phyloP scores from a whole-genome alignment of 495 filamentous ascomycete genomes.

The Hypoxylon crocopeplum region DNA sequence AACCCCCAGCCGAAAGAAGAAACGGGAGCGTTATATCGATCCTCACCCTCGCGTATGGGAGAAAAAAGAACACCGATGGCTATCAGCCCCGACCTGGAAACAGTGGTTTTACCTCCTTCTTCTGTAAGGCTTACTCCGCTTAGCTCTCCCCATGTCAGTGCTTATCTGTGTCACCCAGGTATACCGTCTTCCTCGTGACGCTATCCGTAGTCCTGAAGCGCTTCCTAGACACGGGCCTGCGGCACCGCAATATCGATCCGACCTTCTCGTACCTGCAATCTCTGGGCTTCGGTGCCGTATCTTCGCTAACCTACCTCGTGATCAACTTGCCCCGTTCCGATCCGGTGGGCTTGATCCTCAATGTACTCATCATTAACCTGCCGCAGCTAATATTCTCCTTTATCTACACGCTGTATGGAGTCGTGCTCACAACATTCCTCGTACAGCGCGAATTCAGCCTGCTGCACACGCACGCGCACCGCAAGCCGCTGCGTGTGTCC shows the following conservation, averaged over 20 bases:
- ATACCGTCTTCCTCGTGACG: conserved; percentile 28
- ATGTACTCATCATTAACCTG: conserved; percentile 49
- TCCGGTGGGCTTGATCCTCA: too few relatives aligned
- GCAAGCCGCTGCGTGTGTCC: conserved; percentile 49
- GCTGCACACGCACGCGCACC: conserved; percentile 23
- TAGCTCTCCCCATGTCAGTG: too few relatives aligned
- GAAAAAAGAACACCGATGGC: conserved; percentile 7
- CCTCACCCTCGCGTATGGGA: not conserved
- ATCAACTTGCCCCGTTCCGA: conserved; percentile 1
- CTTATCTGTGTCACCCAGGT: not conserved
- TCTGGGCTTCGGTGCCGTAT: too few relatives aligned
- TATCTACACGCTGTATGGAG: conserved; percentile 40
- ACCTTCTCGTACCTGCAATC: too few relatives aligned
- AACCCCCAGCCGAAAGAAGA: too few relatives aligned
- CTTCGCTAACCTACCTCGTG: conserved; percentile 4
- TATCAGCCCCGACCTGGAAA: conserved; percentile 7
- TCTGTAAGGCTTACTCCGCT: too few relatives aligned
- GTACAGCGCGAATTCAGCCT: conserved; percentile 28
- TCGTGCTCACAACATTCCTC: conserved; percentile 20
- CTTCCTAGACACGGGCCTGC: too few relatives aligned
- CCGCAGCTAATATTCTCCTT: conserved; percentile 55
- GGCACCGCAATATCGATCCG: too few relatives aligned
- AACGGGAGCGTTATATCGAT: not conserved
- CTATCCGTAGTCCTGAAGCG: too few relatives aligned
- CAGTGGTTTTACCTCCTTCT: conserved; percentile 10